Percentiles rank a stretch among this genome's conserved stretches.
These are phyloP conservation scores for Dothistroma pini DNA, from an alignment of 2,329 filamentous ascomycete genomes.

Conservation along the genomic window DNA sequence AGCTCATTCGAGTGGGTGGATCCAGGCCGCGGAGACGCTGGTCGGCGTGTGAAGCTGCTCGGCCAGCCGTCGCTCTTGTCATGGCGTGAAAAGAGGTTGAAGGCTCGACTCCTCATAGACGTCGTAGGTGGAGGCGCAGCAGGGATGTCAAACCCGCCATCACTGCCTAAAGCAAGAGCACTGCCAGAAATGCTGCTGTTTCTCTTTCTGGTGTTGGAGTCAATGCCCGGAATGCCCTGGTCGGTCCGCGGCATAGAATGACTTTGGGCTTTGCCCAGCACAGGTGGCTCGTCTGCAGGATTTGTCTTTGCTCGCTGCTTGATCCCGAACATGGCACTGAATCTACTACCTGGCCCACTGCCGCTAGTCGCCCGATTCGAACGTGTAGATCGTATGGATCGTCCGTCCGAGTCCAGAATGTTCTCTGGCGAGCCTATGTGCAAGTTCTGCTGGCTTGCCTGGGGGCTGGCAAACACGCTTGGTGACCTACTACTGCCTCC, in stretches of 20 bases:
- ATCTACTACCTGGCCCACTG: constrained; percentile 43
- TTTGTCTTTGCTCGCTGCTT: constrained; percentile 59
- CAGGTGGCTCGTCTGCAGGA: constrained; percentile 63
- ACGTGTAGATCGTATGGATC: constrained; percentile 48
- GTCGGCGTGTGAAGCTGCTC: constrained; percentile 30
- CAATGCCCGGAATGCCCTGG: constrained; percentile 33
- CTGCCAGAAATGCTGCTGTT: constrained; percentile 52
- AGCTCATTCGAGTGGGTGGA: constrained; percentile 54
- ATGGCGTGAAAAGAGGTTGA: constrained; percentile 41
- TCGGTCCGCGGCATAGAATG: constrained; percentile 69
- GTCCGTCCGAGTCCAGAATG: constrained; percentile 43
- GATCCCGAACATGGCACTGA: constrained; percentile 52
- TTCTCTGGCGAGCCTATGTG: constrained; percentile 40
- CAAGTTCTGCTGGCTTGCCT: constrained; percentile 45
- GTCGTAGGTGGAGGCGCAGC: constrained; percentile 12
- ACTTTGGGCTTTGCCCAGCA: constrained; percentile 60
- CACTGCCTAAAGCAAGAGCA: constrained; percentile 40
- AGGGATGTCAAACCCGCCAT: constrained; percentile 20
- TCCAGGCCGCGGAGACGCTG: constrained; percentile 56
- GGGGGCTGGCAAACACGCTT: constrained; percentile 47
- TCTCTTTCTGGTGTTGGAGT: constrained; percentile 37
- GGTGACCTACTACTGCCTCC: constrained; percentile 41
- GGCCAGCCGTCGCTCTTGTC: constrained; percentile 51
- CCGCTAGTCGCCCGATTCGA: constrained; percentile 46
- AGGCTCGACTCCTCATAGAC: constrained; percentile 43